Conservation (phyloP, 345 rosid genomes). For the Citrus medica region DNA sequence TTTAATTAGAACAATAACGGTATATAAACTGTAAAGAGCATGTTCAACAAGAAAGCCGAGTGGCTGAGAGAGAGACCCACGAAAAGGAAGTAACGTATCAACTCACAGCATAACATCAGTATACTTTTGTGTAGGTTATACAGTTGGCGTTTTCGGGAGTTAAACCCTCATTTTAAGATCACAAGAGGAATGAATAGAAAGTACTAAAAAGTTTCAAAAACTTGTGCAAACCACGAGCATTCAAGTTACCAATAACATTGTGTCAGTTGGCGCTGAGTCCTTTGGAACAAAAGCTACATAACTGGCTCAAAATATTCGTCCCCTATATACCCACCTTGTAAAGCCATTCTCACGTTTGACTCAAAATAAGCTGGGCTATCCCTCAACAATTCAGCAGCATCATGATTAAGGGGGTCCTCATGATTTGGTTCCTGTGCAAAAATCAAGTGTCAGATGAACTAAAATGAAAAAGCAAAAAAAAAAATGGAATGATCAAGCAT, state of each 20-base stretch:
- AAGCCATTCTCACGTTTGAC: slow-evolving; percentile 68
- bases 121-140: background rate
- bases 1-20: too few relatives aligned
- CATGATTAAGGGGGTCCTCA: slow-evolving; percentile 96
- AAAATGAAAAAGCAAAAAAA: background rate
- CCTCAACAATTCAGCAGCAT: slow-evolving; percentile 84
- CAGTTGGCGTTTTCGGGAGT: background rate
- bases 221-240: slow-evolving; percentile 26
- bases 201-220: background rate
- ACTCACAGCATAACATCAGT: background rate
- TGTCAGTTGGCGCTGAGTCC: slow-evolving; percentile 14
- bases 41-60: background rate
- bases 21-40: background rate
- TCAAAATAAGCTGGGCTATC: slow-evolving; percentile 74
- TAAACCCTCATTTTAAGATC: background rate
- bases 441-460: background rate
- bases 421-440: slow-evolving; percentile 72
- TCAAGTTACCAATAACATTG: slow-evolving; percentile 13
- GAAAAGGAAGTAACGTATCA: background rate
- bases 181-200: background rate
- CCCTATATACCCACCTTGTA: slow-evolving; percentile 83
- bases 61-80: too few relatives aligned
- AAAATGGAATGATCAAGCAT: background rate
- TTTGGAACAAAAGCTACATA: slow-evolving; percentile 35
- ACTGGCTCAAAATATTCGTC: slow-evolving; percentile 67